phyloP scores from a whole-genome alignment of 768 basidiomycete species.

The Leucocoprinus leucothites region DNA sequence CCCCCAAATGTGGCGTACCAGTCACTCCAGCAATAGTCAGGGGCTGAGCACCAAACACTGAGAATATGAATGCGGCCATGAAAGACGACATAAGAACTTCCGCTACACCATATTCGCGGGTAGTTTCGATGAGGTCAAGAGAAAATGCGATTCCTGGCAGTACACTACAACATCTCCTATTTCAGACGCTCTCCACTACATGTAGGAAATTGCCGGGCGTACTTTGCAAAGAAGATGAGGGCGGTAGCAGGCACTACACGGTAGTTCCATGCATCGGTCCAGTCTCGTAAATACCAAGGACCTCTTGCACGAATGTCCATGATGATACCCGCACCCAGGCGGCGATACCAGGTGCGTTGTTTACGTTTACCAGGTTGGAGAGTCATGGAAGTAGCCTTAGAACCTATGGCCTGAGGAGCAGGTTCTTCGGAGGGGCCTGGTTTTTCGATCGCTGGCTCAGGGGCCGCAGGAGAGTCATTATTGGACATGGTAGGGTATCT shows the following conservation, averaged over 20 bases:
- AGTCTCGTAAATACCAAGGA: constrained; percentile 84
- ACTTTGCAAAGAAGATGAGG: constrained; percentile 86
- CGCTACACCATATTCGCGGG: constrained; percentile 83
- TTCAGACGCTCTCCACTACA: neutral
- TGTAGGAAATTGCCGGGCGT: constrained; percentile 19
- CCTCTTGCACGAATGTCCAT: constrained; percentile 66
- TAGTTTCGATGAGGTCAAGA: constrained; percentile 88
- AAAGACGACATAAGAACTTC: constrained; percentile 84
- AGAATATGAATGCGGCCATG: constrained; percentile 87
- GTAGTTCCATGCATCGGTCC: constrained; percentile 92
- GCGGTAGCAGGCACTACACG: constrained; percentile 84
- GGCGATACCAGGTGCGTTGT: constrained; percentile 25
- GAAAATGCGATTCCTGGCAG: constrained; percentile 91
- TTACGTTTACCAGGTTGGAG: neutral
- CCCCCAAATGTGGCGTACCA: constrained; percentile 34
- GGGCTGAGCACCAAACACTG: constrained; percentile 86
- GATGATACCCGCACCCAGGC: constrained; percentile 58
- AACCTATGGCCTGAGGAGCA: neutral
- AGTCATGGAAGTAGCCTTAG: constrained; percentile 1
- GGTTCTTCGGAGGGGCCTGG: neutral
- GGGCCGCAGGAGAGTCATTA: neutral
- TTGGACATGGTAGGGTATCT: neutral
- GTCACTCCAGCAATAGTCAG: constrained; percentile 91
- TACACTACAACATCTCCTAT: constrained; percentile 41
- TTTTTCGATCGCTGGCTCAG: neutral